Conservation (phyloP, 108 stramenopile species). For the Parmales sp. region DNA sequence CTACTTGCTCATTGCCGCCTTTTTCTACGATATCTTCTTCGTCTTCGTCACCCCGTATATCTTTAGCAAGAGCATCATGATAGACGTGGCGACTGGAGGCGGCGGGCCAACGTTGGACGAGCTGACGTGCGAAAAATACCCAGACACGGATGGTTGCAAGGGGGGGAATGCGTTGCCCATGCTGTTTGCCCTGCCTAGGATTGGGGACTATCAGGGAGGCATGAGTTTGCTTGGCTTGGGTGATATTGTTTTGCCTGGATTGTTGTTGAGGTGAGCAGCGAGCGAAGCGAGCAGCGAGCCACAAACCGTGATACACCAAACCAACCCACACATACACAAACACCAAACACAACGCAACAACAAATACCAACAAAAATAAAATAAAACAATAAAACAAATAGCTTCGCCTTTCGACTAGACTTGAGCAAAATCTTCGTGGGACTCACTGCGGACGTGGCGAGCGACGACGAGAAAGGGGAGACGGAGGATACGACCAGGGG, state of each 20-base stretch:
- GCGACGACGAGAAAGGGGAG: neutral
- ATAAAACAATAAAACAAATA: too few species aligned
- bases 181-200: constrained; percentile 63
- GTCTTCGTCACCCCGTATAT: constrained; percentile 72
- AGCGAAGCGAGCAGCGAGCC: too few species aligned
- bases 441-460: neutral
- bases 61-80: constrained; percentile 65
- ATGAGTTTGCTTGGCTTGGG: constrained; percentile 77
- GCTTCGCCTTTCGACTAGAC: constrained; percentile 5
- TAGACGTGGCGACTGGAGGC: constrained; percentile 63
- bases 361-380: too few species aligned
- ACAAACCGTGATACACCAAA: too few species aligned
- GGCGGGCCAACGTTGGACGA: constrained; percentile 53
- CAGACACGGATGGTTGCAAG: constrained; percentile 51
- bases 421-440: neutral
- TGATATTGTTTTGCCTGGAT: constrained; percentile 80
- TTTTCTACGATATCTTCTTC: constrained; percentile 87
- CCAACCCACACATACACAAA: too few species aligned
- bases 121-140: constrained; percentile 75
- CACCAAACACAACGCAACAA: too few species aligned
- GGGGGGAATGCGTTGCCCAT: constrained; percentile 79
- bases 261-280: constrained; percentile 64
- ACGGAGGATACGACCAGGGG: too few species aligned
- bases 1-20: constrained; percentile 55
- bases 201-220: constrained; percentile 72